These are phyloP conservation scores for Plasmodium knowlesi DNA, from an alignment of 169 alveolate species.

Conservation along the genomic window DNA sequence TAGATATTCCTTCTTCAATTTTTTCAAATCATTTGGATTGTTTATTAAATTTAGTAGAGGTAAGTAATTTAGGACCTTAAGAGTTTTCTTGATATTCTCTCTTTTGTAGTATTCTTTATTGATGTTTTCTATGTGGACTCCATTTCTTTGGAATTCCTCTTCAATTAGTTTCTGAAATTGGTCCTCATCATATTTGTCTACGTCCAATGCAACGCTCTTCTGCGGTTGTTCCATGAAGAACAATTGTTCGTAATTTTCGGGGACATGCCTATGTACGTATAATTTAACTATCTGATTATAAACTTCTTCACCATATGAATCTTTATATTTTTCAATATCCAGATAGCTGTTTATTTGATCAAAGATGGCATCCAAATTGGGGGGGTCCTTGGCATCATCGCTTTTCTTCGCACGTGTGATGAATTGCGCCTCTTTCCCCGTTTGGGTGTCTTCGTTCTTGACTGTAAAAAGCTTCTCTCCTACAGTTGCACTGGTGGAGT, in stretches of 20 bases:
- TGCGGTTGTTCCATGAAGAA: slow-evolving; percentile 12
- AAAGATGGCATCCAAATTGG: slow-evolving; percentile 11
- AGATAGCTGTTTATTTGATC: slow-evolving; percentile 39
- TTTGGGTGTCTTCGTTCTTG: not conserved
- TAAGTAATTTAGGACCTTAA: slow-evolving; percentile 18
- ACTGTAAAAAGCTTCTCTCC: not conserved
- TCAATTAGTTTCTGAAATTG: slow-evolving; percentile 9
- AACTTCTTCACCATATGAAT: slow-evolving; percentile 27
- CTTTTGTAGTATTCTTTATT: slow-evolving; percentile 36
- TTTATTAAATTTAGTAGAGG: slow-evolving; percentile 54
- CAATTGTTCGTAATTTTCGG: slow-evolving; percentile 42
- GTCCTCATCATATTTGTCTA: slow-evolving; percentile 51
- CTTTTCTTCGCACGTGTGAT: not conserved
- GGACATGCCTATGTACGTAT: slow-evolving; percentile 47
- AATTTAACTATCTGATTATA: slow-evolving; percentile 36
- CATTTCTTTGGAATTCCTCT: slow-evolving; percentile 68
- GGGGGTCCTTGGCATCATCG: not conserved
- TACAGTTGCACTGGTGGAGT: not conserved
- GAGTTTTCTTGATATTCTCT: slow-evolving; percentile 15
- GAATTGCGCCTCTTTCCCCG: not conserved
- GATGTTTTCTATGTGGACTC: slow-evolving; percentile 41
- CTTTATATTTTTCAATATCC: slow-evolving; percentile 30
- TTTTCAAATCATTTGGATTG: slow-evolving; percentile 57
- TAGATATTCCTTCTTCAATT: slow-evolving; percentile 21
- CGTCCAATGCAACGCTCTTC: slow-evolving; percentile 66